These are phyloP conservation scores for Jatropha podagrica DNA, from an alignment of 441 rosid species.

Conservation along the genomic window DNA sequence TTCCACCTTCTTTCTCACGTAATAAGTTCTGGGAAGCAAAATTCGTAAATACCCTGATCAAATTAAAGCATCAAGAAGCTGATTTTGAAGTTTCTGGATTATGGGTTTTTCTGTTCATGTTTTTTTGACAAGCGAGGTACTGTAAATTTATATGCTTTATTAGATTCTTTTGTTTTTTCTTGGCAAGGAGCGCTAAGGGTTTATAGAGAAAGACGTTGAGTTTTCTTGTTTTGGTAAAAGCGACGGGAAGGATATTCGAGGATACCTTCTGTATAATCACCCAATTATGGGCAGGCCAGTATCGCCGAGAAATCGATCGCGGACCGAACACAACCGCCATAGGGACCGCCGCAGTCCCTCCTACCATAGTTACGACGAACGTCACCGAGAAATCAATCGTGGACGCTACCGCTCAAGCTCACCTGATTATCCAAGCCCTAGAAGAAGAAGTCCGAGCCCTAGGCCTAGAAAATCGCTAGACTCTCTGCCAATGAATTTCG, in stretches of 20 bases:
- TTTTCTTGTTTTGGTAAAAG: neutral
- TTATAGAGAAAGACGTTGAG: neutral
- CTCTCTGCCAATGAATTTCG: conserved; percentile 61
- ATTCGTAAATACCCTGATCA: conserved; percentile 27
- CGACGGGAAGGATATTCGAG: too few relatives aligned
- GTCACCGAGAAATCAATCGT: conserved; percentile 24
- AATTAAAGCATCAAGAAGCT: conserved; percentile 24
- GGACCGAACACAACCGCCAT: conserved; percentile 24
- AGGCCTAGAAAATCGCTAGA: conserved; percentile 33
- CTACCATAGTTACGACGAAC: conserved; percentile 43
- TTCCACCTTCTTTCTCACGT: conserved; percentile 8
- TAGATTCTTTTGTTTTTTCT: neutral
- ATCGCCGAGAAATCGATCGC: conserved; percentile 28
- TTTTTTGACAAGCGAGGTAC: conserved; percentile 29
- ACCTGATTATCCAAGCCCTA: conserved; percentile 29
- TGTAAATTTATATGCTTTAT: neutral
- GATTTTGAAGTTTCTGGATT: conserved; percentile 27
- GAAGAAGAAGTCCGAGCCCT: conserved; percentile 35
- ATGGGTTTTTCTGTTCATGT: conserved; percentile 34
- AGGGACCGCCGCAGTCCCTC: conserved; percentile 43
- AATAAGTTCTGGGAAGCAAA: conserved; percentile 5
- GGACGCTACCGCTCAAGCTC: conserved; percentile 38
- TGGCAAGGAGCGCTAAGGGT: neutral
- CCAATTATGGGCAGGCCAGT: conserved; percentile 41
- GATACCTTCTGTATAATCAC: neutral